Evolutionary conservation across 495 filamentous ascomycete genomes (phyloP).

Genomic region (Aspergillus egyptiacus): DNA sequence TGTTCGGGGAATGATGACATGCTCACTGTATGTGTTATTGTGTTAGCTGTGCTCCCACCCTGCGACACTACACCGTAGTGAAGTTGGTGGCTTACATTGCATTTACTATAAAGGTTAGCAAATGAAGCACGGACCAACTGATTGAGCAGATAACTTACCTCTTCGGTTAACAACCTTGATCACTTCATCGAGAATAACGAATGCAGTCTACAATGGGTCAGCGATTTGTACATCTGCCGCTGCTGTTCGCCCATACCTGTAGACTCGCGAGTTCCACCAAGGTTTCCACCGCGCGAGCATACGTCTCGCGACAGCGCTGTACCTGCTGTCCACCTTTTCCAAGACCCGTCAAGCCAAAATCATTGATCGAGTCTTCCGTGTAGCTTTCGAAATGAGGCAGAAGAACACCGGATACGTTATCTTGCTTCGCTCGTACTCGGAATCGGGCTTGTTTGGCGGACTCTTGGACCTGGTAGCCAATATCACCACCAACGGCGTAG

Average conservation of each 20-base stretch:
- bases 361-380: slow-evolving; percentile 76
- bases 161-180: slow-evolving; percentile 98
- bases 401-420: slow-evolving; percentile 96
- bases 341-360: slow-evolving; percentile 92
- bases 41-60: slow-evolving; percentile 6
- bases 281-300: slow-evolving; percentile 94
- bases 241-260: slow-evolving; percentile 47
- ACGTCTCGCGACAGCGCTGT: slow-evolving; percentile 89
- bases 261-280: slow-evolving; percentile 93
- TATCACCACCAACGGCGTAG: slow-evolving; percentile 93
- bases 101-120: slow-evolving; percentile 59
- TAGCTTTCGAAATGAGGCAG: slow-evolving; percentile 88
- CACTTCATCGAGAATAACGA: slow-evolving; percentile 96
- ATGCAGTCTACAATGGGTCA: slow-evolving; percentile 63
- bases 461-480: slow-evolving; percentile 95
- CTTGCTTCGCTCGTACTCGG: slow-evolving; percentile 86
- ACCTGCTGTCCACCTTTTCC: slow-evolving; percentile 98
- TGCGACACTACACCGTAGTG: no score
- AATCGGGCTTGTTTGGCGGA: slow-evolving; percentile 89
- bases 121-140: background rate
- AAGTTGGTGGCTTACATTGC: slow-evolving; percentile 64
- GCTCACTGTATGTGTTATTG: slow-evolving; percentile 51
- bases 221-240: background rate
- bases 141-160: slow-evolving; percentile 47
- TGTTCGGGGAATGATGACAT: slow-evolving; percentile 96